Evolutionary conservation across 2,329 filamentous ascomycete species (phyloP).

Genomic region (Beauveria varroae): DNA sequence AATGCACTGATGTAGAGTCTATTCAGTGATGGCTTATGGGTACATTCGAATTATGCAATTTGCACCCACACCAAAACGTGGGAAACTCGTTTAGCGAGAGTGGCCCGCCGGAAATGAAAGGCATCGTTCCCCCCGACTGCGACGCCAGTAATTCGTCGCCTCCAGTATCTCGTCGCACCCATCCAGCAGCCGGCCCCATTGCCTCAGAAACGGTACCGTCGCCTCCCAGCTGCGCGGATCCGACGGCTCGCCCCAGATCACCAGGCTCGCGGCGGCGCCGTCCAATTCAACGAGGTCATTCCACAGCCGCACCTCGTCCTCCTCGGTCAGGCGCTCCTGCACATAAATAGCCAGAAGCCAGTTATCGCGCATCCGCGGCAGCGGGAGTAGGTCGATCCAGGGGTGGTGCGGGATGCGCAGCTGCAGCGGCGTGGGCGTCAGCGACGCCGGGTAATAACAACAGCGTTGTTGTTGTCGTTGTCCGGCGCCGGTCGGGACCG

Average conservation of each 20-base stretch:
- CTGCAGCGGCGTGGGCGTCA: conserved; percentile 10
- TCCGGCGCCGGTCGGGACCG: background rate
- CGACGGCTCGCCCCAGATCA: conserved; percentile 43
- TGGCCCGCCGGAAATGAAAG: background rate
- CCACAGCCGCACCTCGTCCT: background rate
- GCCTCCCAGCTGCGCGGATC: conserved; percentile 39
- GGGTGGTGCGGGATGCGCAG: conserved; percentile 22
- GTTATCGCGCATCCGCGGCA: conserved; percentile 27
- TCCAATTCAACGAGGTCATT: background rate
- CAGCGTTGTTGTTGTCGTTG: no score
- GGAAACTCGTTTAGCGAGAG: no score
- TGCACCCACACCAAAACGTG: no score
- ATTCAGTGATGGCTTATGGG: no score
- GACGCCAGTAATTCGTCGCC: conserved; percentile 27
- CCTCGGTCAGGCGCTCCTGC: background rate
- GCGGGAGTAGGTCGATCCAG: conserved; percentile 30
- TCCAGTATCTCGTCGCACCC: conserved; percentile 29
- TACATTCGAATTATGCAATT: no score
- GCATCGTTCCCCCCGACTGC: background rate
- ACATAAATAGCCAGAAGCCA: conserved; percentile 16
- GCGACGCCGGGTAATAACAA: background rate
- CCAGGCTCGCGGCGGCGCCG: background rate
- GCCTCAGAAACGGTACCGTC: conserved; percentile 34
- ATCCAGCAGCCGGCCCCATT: conserved; percentile 32
- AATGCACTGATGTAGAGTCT: no score